phyloP scores from a whole-genome alignment of 306 rosid species.

The Glycine soja region DNA sequence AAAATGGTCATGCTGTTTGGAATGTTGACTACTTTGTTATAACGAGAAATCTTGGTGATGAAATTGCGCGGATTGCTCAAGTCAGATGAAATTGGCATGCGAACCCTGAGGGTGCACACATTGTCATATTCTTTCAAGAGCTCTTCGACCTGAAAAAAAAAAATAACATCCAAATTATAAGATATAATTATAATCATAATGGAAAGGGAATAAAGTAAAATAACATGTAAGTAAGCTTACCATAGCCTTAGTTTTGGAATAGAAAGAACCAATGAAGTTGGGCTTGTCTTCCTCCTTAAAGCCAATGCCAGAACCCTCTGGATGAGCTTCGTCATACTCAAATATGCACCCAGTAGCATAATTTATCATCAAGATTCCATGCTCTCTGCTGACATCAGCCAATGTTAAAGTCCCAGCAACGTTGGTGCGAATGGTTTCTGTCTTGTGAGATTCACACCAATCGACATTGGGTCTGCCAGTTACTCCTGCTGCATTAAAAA shows the following conservation, averaged over 20 bases:
- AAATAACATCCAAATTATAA: neutral
- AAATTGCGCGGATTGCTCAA: slow-evolving; percentile 86
- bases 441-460: slow-evolving; percentile 85
- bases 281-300: slow-evolving; percentile 89
- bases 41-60: slow-evolving; percentile 89
- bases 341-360: slow-evolving; percentile 91
- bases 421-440: slow-evolving; percentile 78
- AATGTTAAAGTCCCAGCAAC: slow-evolving; percentile 87
- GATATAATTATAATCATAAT: slow-evolving; percentile 14
- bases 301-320: slow-evolving; percentile 88
- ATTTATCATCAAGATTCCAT: slow-evolving; percentile 77
- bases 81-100: slow-evolving; percentile 94
- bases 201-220: slow-evolving; percentile 26
- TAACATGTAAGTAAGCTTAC: slow-evolving; percentile 51
- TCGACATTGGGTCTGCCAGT: slow-evolving; percentile 93
- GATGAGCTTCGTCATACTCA: slow-evolving; percentile 84
- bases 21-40: slow-evolving; percentile 83
- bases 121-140: slow-evolving; percentile 84
- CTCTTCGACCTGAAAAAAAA: slow-evolving; percentile 78
- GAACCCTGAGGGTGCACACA: slow-evolving; percentile 90
- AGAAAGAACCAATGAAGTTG: slow-evolving; percentile 82
- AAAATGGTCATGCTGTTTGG: slow-evolving; percentile 94
- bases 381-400: slow-evolving; percentile 89
- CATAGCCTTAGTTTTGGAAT: slow-evolving; percentile 94
- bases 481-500: slow-evolving; percentile 88